Percentiles rank a stretch among this genome's conserved stretches.
Evolutionary conservation across 805 yeast species (phyloP).

Genomic region (Cyberlindnera euphorbiiphila): DNA sequence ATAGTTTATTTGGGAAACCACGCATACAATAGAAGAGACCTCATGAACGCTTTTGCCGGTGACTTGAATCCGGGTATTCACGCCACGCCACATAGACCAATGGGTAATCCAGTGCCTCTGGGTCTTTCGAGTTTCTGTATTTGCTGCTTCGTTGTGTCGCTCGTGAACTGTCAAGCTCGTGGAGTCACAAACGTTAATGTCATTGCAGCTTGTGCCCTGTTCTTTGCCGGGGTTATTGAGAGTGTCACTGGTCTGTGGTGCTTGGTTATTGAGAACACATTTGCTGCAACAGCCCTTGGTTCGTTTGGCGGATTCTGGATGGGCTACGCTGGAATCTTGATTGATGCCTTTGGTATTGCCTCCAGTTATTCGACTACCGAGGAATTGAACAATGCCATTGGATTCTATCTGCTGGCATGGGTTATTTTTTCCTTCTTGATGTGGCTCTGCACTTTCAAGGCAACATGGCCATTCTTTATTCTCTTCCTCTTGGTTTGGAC

Average conservation of each 20-base stretch:
- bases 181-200: constrained; percentile 59
- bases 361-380: constrained; percentile 43
- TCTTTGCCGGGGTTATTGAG: constrained; percentile 73
- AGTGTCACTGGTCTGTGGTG: constrained; percentile 74
- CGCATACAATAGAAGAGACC: constrained; percentile 48
- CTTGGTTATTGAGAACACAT: constrained; percentile 70
- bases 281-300: constrained; percentile 56
- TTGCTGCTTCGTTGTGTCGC: constrained; percentile 52
- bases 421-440: constrained; percentile 58
- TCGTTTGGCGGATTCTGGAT: constrained; percentile 73
- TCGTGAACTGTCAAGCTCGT: constrained; percentile 62
- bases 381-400: constrained; percentile 48
- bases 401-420: constrained; percentile 61
- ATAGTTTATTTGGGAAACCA: constrained; percentile 37
- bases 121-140: constrained; percentile 69
- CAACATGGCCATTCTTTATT: constrained; percentile 55
- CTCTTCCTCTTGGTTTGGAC: constrained; percentile 50
- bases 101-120: constrained; percentile 75
- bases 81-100: constrained; percentile 43
- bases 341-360: constrained; percentile 54
- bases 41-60: constrained; percentile 63
- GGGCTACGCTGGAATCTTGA: constrained; percentile 61
- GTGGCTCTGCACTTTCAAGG: constrained; percentile 52
- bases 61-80: constrained; percentile 42
- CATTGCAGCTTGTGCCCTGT: constrained; percentile 62